phyloP scores from a whole-genome alignment of 257 asterid species.

The Knoxia roxburghii region DNA sequence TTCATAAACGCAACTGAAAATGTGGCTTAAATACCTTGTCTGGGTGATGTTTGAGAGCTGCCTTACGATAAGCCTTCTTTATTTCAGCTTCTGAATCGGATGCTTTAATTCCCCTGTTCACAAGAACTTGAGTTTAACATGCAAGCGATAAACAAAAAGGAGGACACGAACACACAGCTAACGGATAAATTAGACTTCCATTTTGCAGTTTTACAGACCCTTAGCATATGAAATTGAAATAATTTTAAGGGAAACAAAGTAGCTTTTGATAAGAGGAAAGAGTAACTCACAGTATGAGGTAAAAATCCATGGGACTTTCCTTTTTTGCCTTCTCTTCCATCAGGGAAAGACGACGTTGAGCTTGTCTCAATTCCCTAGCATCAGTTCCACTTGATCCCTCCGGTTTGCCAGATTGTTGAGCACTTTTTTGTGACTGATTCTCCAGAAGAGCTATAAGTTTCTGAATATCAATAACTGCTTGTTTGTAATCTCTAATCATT shows the following conservation, averaged over 20 bases:
- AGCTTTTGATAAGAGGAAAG: neutral
- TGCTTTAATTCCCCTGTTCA: conserved; percentile 70
- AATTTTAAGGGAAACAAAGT: neutral
- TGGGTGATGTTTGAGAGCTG: conserved; percentile 95
- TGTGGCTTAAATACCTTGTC: conserved; percentile 62
- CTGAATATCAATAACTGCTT: conserved; percentile 63
- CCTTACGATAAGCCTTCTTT: conserved; percentile 91
- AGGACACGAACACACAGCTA: neutral
- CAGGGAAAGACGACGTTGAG: conserved; percentile 52
- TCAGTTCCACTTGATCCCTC: conserved; percentile 49
- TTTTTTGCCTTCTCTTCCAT: conserved; percentile 63
- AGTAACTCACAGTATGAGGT: conserved; percentile 73
- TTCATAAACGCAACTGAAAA: neutral
- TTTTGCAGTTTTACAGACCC: neutral
- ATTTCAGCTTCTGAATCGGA: conserved; percentile 84
- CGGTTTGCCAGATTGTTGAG: conserved; percentile 27
- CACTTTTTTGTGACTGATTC: conserved; percentile 42
- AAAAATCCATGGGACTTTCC: conserved; percentile 60
- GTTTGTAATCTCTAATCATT: conserved; percentile 83
- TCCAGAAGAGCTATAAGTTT: conserved; percentile 63
- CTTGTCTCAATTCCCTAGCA: conserved; percentile 55
- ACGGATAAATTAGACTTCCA: neutral
- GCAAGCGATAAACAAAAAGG: neutral
- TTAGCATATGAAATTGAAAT: neutral
- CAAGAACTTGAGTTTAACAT: conserved; percentile 12